A percentile compares a stretch with the other conserved stretches of the same genome.
Evolutionary conservation across 1,284 basidiomycete species (phyloP).

Genomic region (Ustilago crameri): DNA sequence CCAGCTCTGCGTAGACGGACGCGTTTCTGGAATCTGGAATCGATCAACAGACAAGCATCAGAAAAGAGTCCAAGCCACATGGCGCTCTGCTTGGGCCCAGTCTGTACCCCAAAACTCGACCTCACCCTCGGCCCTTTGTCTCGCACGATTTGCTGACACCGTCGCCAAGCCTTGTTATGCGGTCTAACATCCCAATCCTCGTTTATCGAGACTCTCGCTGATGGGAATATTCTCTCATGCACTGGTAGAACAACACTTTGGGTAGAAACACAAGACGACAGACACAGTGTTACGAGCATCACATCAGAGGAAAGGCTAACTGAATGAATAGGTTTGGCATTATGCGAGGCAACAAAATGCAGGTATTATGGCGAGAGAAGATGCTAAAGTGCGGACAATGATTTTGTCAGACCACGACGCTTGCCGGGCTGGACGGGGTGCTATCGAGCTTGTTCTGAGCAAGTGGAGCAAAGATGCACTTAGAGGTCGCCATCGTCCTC

Average conservation of each 20-base stretch:
- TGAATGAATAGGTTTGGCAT: slow-evolving; percentile 22
- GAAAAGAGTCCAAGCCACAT: not conserved
- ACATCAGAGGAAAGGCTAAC: not conserved
- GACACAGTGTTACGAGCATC: too few species aligned
- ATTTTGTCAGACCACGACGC: not conserved
- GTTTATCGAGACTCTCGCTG: too few species aligned
- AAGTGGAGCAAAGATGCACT: slow-evolving; percentile 6
- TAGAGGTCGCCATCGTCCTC: slow-evolving; percentile 71
- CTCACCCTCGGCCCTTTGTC: not conserved
- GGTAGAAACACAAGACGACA: too few species aligned
- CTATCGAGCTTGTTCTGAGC: not conserved
- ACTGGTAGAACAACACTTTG: too few species aligned
- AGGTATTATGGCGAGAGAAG: slow-evolving; percentile 25
- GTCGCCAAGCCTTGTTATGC: too few species aligned
- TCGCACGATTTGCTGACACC: too few species aligned
- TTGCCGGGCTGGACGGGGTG: not conserved
- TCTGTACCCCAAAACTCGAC: not conserved
- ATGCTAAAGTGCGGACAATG: slow-evolving; percentile 5
- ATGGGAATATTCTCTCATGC: too few species aligned
- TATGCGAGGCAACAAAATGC: slow-evolving; percentile 20
- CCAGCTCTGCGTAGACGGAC: too few species aligned
- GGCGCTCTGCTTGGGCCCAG: not conserved
- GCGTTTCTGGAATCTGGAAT: too few species aligned
- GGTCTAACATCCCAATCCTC: too few species aligned
- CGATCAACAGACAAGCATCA: too few species aligned